phyloP scores from a whole-genome alignment of 2,329 filamentous ascomycete species.

The Alternaria tenuissima region DNA sequence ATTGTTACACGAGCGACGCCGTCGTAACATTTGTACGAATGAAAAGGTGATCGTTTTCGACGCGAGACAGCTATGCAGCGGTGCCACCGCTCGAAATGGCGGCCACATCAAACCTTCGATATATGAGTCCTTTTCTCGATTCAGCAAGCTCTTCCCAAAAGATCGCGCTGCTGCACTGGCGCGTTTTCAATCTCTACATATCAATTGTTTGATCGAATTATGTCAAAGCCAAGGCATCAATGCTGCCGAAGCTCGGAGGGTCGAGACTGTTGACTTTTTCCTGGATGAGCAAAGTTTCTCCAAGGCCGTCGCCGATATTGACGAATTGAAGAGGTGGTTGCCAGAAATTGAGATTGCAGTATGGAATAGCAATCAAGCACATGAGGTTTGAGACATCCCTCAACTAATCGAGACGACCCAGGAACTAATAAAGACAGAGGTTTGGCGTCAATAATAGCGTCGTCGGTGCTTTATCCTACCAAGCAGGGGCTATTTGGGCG shows the following conservation, averaged over 20 bases:
- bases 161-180: conserved; percentile 18
- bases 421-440: conserved; percentile 5
- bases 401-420: neutral
- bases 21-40: neutral
- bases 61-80: conserved; percentile 35
- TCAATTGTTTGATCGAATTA: conserved; percentile 10
- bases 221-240: conserved; percentile 16
- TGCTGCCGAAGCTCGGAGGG: conserved; percentile 15
- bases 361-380: neutral
- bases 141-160: conserved; percentile 15
- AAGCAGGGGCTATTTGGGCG: conserved; percentile 41
- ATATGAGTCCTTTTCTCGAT: conserved; percentile 19
- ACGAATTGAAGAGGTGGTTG: conserved; percentile 1
- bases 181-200: conserved; percentile 15
- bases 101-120: conserved; percentile 26
- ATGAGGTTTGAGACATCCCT: conserved; percentile 2
- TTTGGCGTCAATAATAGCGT: conserved; percentile 20
- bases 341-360: conserved; percentile 1
- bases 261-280: conserved; percentile 21
- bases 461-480: conserved; percentile 32
- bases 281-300: conserved; percentile 10
- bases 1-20: conserved; percentile 32
- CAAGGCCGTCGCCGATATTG: neutral
- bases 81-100: conserved; percentile 45
- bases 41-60: conserved; percentile 53